phyloP scores from a whole-genome alignment of 2,329 filamentous ascomycete species.

The Pseudogymnoascus sp. region DNA sequence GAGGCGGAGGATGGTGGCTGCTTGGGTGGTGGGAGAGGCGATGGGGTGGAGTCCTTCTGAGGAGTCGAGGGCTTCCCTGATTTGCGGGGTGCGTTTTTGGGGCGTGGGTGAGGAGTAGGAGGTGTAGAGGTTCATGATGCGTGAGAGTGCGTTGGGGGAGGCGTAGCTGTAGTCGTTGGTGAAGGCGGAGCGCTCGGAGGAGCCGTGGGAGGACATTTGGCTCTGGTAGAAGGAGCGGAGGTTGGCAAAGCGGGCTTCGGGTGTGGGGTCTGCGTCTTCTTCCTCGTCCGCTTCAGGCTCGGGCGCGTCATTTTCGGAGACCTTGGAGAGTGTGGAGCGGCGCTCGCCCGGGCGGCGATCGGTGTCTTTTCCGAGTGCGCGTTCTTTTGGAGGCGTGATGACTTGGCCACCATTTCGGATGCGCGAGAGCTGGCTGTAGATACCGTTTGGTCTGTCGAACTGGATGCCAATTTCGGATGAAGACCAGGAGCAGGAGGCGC shows the following conservation, averaged over 20 bases:
- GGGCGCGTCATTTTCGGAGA: slow-evolving; percentile 16
- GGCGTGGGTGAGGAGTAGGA: slow-evolving; percentile 31
- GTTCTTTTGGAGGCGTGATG: slow-evolving; percentile 40
- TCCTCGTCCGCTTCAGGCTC: slow-evolving; percentile 22
- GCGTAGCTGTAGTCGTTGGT: slow-evolving; percentile 47
- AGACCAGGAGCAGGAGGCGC: slow-evolving; percentile 88
- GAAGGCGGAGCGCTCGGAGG: slow-evolving; percentile 47
- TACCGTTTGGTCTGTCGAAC: slow-evolving; percentile 82
- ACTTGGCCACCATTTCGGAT: slow-evolving; percentile 54
- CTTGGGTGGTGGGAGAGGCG: slow-evolving; percentile 41
- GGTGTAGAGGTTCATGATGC: slow-evolving; percentile 89
- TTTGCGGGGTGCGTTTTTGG: slow-evolving; percentile 50
- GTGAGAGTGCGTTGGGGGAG: slow-evolving; percentile 72
- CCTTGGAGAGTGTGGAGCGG: not conserved
- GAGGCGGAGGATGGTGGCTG: slow-evolving; percentile 54
- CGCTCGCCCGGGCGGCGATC: not conserved
- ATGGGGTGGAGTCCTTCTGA: slow-evolving; percentile 64
- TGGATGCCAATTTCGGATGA: slow-evolving; percentile 82
- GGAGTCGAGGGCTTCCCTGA: slow-evolving; percentile 68
- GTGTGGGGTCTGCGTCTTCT: slow-evolving; percentile 31
- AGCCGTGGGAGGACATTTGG: slow-evolving; percentile 59
- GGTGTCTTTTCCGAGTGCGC: slow-evolving; percentile 8
- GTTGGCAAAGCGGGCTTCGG: slow-evolving; percentile 64
- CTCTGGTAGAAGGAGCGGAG: slow-evolving; percentile 74
- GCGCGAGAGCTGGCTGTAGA: slow-evolving; percentile 70